A percentile compares a stretch with the other conserved stretches of the same genome.
phyloP scores from a whole-genome alignment of 2,329 filamentous ascomycete genomes.

The Hypomyces perniciosus region DNA sequence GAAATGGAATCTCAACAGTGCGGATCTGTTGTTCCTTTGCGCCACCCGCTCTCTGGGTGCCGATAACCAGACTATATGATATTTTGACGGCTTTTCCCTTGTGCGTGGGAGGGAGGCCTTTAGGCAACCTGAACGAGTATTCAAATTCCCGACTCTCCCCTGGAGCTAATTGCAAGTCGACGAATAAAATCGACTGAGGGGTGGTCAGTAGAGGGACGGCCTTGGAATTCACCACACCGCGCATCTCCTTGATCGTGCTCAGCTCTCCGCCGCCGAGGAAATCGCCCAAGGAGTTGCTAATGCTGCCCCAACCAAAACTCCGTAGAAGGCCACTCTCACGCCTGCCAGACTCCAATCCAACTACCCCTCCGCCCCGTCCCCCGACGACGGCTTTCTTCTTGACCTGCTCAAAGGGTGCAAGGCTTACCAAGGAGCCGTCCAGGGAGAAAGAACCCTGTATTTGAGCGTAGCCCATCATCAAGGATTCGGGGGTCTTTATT shows the following conservation, averaged over 20 bases:
- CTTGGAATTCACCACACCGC: constrained; percentile 76
- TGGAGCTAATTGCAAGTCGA: constrained; percentile 79
- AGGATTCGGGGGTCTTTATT: constrained; percentile 58
- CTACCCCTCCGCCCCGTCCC: constrained; percentile 78
- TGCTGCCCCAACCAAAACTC: constrained; percentile 78
- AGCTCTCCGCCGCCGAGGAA: constrained; percentile 80
- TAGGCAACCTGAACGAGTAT: constrained; percentile 80
- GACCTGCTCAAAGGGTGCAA: constrained; percentile 87
- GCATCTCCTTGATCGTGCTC: constrained; percentile 94
- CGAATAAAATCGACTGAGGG: constrained; percentile 91
- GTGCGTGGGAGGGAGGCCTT: constrained; percentile 84
- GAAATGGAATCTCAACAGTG: constrained; percentile 88
- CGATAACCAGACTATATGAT: constrained; percentile 82
- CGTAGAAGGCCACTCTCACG: constrained; percentile 74
- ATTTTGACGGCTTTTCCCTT: constrained; percentile 93
- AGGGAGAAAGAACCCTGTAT: constrained; percentile 87
- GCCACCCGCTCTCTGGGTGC: constrained; percentile 79
- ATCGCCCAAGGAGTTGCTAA: constrained; percentile 83
- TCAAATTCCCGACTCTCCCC: constrained; percentile 85
- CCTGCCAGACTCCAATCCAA: constrained; percentile 69
- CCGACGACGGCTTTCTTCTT: constrained; percentile 90
- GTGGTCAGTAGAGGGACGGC: constrained; percentile 89
- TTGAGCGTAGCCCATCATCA: constrained; percentile 98
- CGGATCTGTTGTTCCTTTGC: constrained; percentile 75
- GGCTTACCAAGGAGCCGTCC: constrained; percentile 85